Conservation (phyloP, 78 protist species). For the Dictyostelium firmibasis region DNA sequence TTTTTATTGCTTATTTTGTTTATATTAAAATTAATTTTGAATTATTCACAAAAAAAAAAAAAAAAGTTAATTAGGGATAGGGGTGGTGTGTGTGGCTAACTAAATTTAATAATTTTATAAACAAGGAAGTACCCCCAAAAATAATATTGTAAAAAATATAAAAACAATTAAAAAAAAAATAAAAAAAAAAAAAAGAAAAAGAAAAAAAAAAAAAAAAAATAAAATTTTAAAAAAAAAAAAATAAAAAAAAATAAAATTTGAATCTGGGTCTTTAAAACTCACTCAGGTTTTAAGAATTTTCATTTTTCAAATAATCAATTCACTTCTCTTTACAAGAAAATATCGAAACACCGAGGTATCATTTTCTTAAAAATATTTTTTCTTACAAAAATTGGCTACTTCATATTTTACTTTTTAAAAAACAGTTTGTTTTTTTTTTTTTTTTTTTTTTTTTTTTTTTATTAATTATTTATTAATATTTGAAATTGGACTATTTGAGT, state of each 20-base stretch:
- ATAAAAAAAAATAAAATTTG: too few species aligned
- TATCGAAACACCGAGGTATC: too few species aligned
- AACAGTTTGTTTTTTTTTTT: background rate
- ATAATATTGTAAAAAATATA: background rate
- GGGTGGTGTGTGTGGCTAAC: background rate
- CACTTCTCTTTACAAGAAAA: too few species aligned
- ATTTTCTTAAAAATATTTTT: too few species aligned
- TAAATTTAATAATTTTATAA: background rate
- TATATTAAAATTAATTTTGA: background rate
- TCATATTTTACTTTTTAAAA: too few species aligned
- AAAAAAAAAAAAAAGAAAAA: background rate
- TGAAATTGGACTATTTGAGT: background rate
- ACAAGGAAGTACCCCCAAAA: background rate
- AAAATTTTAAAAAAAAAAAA: background rate
- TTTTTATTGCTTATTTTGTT: background rate
- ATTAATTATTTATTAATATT: background rate
- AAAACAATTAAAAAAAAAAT: background rate
- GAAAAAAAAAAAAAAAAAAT: background rate
- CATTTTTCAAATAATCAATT: background rate
- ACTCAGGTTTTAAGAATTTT: too few species aligned
- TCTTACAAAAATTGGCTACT: too few species aligned
- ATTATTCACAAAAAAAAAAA: background rate
- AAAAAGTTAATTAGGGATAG: background rate
- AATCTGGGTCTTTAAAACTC: too few species aligned
- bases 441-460: background rate